phyloP scores from a whole-genome alignment of 2,329 filamentous ascomycete species.

The Ascochyta pisi region DNA sequence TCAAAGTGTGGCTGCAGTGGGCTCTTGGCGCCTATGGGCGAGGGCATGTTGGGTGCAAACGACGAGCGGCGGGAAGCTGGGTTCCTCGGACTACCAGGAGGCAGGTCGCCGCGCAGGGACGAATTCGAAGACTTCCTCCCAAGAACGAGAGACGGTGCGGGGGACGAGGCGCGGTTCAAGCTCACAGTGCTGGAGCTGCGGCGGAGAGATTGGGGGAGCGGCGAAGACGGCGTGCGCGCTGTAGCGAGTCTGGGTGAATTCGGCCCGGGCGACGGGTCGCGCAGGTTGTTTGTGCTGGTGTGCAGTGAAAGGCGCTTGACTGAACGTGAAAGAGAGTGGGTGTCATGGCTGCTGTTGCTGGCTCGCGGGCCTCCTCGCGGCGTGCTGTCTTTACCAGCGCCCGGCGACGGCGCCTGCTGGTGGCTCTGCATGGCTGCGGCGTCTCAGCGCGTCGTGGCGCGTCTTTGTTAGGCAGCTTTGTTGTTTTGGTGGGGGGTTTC shows the following conservation, averaged over 20 bases:
- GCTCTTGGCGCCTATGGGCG: conserved; percentile 50
- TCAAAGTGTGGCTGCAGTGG: conserved; percentile 49
- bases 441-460: conserved; percentile 34
- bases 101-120: conserved; percentile 51
- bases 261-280: conserved; percentile 38
- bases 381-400: conserved; percentile 19
- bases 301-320: conserved; percentile 49
- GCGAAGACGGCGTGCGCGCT: conserved; percentile 37
- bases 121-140: conserved; percentile 53
- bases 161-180: conserved; percentile 47
- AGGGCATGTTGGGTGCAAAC: conserved; percentile 50
- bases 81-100: conserved; percentile 42
- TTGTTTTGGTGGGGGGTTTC: conserved; percentile 20
- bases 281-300: conserved; percentile 38
- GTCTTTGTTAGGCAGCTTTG: conserved; percentile 19
- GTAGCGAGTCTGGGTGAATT: conserved; percentile 32
- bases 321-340: conserved; percentile 40
- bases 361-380: conserved; percentile 23
- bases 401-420: conserved; percentile 16
- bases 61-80: conserved; percentile 53
- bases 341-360: conserved; percentile 45
- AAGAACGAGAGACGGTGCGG: conserved; percentile 51
- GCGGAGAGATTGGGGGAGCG: conserved; percentile 43
- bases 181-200: conserved; percentile 54
- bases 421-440: conserved; percentile 38